These are phyloP conservation scores for Agarophyton chilense DNA, from an alignment of 23 red algal species.

Conservation along the genomic window DNA sequence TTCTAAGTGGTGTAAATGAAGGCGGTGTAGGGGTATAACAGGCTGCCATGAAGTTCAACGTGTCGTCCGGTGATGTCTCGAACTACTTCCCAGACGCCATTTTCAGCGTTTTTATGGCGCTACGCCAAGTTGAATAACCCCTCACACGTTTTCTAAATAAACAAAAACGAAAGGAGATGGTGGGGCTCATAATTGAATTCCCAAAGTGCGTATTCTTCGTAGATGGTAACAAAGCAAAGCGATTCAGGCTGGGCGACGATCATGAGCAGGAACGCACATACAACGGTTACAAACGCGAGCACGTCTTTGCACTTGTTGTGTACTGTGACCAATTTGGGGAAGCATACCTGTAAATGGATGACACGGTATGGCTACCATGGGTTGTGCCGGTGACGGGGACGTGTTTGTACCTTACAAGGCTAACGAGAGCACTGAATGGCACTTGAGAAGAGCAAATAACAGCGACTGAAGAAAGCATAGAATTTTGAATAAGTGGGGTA, in stretches of 20 bases:
- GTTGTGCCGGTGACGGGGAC: conserved; percentile 9
- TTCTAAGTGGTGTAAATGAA: no score
- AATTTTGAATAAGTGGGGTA: conserved; percentile 25
- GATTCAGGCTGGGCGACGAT: neutral
- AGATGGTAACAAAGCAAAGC: neutral
- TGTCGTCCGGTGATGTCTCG: neutral
- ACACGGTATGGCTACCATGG: conserved; percentile 53
- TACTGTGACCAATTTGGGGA: neutral
- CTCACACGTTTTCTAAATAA: neutral
- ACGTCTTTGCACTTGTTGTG: neutral
- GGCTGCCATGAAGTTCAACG: neutral
- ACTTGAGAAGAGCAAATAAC: neutral
- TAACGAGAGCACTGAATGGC: conserved; percentile 9
- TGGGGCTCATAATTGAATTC: neutral
- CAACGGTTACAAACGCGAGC: no score
- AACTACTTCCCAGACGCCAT: neutral
- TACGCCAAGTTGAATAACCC: neutral
- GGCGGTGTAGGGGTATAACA: neutral
- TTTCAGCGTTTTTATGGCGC: neutral
- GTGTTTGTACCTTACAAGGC: conserved; percentile 4
- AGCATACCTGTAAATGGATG: neutral
- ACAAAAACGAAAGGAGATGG: neutral
- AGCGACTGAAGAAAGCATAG: neutral
- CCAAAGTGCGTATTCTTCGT: neutral
- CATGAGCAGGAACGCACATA: neutral